Percentiles rank a stretch among this genome's conserved stretches.
Conservation (phyloP, 148 eudicot species). For the Chenopodium formosanum region DNA sequence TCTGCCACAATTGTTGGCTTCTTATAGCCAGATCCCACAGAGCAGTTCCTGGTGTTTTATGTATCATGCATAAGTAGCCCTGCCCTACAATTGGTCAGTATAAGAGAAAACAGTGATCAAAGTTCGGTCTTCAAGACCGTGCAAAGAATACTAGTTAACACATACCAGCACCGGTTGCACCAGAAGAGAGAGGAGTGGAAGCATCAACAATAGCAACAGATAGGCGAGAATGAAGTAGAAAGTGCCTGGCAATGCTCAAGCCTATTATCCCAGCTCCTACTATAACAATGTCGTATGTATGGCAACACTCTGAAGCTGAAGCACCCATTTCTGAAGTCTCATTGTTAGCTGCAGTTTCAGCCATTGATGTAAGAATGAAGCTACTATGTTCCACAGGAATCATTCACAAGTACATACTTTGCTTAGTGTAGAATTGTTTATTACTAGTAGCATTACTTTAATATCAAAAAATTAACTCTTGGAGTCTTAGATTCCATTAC, state of each 20-base stretch:
- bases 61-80: constrained; percentile 85
- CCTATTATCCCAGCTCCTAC: constrained; percentile 31
- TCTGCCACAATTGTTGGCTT: constrained; percentile 77
- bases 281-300: constrained; percentile 22
- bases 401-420: background rate
- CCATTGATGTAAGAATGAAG: constrained; percentile 7
- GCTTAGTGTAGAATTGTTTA: background rate
- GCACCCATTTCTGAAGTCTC: background rate
- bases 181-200: constrained; percentile 23
- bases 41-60: constrained; percentile 57
- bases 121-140: too few relatives aligned
- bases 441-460: background rate
- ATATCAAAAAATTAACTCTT: too few relatives aligned
- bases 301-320: background rate
- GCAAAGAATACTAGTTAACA: background rate
- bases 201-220: constrained; percentile 32
- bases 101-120: too few relatives aligned
- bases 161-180: constrained; percentile 33
- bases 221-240: constrained; percentile 24
- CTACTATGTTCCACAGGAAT: background rate
- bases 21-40: constrained; percentile 75
- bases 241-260: constrained; percentile 27
- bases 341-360: background rate
- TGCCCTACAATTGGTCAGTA: constrained; percentile 44
- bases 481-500: background rate